A percentile compares a stretch with the other conserved stretches of the same genome.
phyloP scores from a whole-genome alignment of 2,329 filamentous ascomycete species.

The Diplodia scrobiculata region DNA sequence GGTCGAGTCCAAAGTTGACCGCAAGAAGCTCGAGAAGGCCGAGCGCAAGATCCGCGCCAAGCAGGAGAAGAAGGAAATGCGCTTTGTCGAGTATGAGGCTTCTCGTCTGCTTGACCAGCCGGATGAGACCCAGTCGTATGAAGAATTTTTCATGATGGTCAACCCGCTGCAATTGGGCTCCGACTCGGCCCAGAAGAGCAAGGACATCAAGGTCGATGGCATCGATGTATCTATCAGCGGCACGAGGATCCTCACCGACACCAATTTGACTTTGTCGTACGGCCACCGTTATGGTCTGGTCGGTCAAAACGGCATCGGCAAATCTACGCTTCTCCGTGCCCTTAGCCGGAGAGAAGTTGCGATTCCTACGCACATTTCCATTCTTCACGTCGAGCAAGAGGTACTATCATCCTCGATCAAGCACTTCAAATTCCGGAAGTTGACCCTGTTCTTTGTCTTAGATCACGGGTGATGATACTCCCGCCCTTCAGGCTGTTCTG shows the following conservation, averaged over 20 bases:
- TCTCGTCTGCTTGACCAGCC: conserved; percentile 83
- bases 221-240: conserved; percentile 93
- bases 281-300: conserved; percentile 94
- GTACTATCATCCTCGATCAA: conserved; percentile 49
- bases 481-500: conserved; percentile 89
- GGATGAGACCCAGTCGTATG: conserved; percentile 85
- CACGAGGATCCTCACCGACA: conserved; percentile 85
- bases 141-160: conserved; percentile 99
- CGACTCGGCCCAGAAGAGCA: conserved; percentile 75
- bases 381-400: conserved; percentile 98
- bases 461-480: conserved; percentile 93
- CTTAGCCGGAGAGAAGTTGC: conserved; percentile 89
- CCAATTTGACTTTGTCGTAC: conserved; percentile 84
- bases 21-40: conserved; percentile 98
- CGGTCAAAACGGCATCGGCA: conserved; percentile 95
- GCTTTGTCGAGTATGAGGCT: conserved; percentile 96
- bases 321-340: conserved; percentile 84
- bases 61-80: conserved; percentile 97
- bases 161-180: conserved; percentile 88
- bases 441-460: conserved; percentile 41
- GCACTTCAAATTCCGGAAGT: no score
- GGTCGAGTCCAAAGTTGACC: conserved; percentile 95
- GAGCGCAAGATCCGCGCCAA: conserved; percentile 97
- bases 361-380: conserved; percentile 96
- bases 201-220: conserved; percentile 97